Evolutionary conservation across 2,329 filamentous ascomycete genomes (phyloP), one percentile per base, ranked within the genome.

Genomic region (Thielaviopsis musarum): DNA sequence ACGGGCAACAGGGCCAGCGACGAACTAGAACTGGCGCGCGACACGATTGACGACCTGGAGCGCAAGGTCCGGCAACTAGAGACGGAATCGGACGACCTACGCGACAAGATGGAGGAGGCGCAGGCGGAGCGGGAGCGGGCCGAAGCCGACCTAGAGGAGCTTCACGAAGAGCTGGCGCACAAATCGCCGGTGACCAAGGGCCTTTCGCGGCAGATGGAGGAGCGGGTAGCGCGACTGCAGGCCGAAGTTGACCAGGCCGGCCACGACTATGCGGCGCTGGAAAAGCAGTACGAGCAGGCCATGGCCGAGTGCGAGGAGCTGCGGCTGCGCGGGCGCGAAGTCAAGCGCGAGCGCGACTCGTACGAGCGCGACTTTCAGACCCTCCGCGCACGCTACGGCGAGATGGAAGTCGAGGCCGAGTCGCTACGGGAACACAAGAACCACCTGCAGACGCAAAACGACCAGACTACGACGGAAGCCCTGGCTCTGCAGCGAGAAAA

Each of bases 131-230:
- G 79, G 64, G 73, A 80, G 22, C 75, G 77, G 30, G 81, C 81
- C 1, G 78, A 83, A 65, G 72, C 70, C 6, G 77, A 85, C 61
- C 71, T 85, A 17, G 77, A 83, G 65, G 81, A 85, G 66, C 74
- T 90, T 24, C 85, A 87, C 63, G 84, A 88, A 58, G 87, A 90
- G 65, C 81, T 90, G 77, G 79, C 85, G 22, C 84, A 91, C 70
- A 90, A 89, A 65, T 91, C 87, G 0, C 78, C 89, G 45, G 81
- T 82, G 58, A 87, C 85, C 13, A 89, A 87, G 67, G 85, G 84
- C 1, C 75, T 88, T 9, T 87, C 82, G 57, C 80, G 85, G 34
- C 86, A 91, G 69, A 77, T 88, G 19, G 85, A 91, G 66, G 85
- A 88, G 64, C 88, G 83, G 69, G 73, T 82, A 9, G 72, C 75